Evolutionary conservation across 768 basidiomycete genomes (phyloP), one percentile per base, ranked within the genome.

Genomic region (Cyathus striatus): DNA sequence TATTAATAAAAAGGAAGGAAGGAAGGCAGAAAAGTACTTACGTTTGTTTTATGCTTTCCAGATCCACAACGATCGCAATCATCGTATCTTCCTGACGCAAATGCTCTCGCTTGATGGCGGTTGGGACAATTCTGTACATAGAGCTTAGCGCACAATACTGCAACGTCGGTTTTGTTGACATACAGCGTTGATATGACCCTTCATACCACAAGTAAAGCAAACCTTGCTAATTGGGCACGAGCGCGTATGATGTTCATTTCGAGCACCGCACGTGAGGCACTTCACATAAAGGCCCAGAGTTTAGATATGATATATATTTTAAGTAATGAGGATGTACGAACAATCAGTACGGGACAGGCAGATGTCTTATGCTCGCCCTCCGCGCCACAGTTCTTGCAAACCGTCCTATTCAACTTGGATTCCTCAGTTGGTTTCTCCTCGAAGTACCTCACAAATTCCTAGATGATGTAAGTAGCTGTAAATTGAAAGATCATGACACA

Each of bases 151-250:
- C n/a, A n/a, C n/a, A n/a, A n/a, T n/a, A n/a, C n/a, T n/a, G n/a
- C 9, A 13, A 10, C 6, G 24, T 13, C 14, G 33, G 21, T 9
- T 5, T 10, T 35, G 14, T 25, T 2, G 10, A 59, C 74, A 38
- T 50, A 86, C 88, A 44, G 66, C 71, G 49, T 75, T 86, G 42
- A 89, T 76, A 54, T 90, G 88, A 2, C 89, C 89, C 56, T 85
- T 86, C 85, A 88, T 87, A 13, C 85, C 85, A 51, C 89, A 91
- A 3, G 69, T 74, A 53, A 79, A 90, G 54, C 89, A 91, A 0
- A 75, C 80, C 60, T 90, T 90, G 61, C 79, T 81, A 47, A 88
- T 83, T 2, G 88, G 86, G 61, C 88, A 91, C 40, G 79, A 78
- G 30, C 81, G 71, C 14, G 89, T 89, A 3, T 72, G 67, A 60